Evolutionary conservation across 164 flowering plant species (phyloP).

Genomic region (Macadamia integrifolia): DNA sequence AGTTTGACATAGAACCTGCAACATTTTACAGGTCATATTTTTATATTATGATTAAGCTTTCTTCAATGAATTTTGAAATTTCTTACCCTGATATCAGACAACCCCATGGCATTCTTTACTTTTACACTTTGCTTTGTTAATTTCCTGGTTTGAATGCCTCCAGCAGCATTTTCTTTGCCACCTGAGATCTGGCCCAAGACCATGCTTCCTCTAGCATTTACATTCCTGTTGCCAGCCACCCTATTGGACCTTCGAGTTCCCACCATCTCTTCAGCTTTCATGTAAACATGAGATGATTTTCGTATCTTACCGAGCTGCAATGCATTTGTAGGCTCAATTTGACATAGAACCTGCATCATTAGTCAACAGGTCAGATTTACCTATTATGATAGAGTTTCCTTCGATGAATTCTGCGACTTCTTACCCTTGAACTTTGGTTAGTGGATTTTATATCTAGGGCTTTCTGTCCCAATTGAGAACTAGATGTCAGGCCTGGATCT

Average conservation of each 20-base stretch:
- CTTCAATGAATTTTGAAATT: not conserved
- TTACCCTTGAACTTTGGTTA: conserved; percentile 39
- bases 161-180: conserved; percentile 17
- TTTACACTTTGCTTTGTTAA: conserved; percentile 7
- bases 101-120: conserved; percentile 13
- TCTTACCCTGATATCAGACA: conserved; percentile 36
- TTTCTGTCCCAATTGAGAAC: conserved; percentile 9
- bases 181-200: not conserved
- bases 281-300: conserved; percentile 12
- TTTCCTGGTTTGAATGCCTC: conserved; percentile 16
- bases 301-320: conserved; percentile 9
- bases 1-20: conserved; percentile 25
- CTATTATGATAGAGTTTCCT: not conserved
- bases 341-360: conserved; percentile 25
- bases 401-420: conserved; percentile 3
- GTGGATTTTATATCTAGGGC: conserved; percentile 11
- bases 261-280: conserved; percentile 14
- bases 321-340: conserved; percentile 18
- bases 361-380: not conserved
- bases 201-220: conserved; percentile 19
- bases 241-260: conserved; percentile 4
- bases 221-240: conserved; percentile 26
- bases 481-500: conserved; percentile 8
- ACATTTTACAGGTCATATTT: conserved; percentile 2
- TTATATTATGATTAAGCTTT: not conserved